These are phyloP conservation scores for Rhodosporidiobolus sp. DNA, from an alignment of 768 basidiomycete species.

Conservation along the genomic window DNA sequence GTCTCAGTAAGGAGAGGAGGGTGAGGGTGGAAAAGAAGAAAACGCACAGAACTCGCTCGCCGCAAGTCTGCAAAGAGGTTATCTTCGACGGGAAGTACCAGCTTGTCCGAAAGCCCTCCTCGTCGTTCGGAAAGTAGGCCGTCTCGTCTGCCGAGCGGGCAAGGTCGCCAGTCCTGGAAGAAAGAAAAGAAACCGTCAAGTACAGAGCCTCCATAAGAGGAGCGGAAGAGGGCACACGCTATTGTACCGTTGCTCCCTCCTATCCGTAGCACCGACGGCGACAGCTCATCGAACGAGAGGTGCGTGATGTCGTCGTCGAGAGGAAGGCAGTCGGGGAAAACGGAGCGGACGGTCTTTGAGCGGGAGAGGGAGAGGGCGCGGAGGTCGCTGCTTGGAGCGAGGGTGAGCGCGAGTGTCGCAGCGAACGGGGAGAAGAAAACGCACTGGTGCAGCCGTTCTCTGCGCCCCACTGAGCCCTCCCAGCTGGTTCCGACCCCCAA, in stretches of 20 bases:
- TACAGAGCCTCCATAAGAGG: accelerated
- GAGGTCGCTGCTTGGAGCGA: neutral
- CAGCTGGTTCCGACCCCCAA: neutral
- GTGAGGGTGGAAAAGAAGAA: neutral
- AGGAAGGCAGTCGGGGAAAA: constrained; percentile 34
- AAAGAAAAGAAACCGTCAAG: neutral
- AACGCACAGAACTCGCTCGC: constrained; percentile 17
- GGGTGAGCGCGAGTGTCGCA: no score
- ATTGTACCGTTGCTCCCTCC: constrained; percentile 21
- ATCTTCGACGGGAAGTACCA: constrained; percentile 27
- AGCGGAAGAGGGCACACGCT: constrained; percentile 12
- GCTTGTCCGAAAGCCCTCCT: constrained; percentile 27
- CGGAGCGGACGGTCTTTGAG: neutral
- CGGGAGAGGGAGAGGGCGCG: neutral
- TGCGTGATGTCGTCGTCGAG: constrained; percentile 28
- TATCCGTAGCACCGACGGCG: constrained; percentile 6
- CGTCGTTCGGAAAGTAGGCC: constrained; percentile 36
- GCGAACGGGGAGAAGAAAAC: neutral
- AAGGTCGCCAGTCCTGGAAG: constrained; percentile 11
- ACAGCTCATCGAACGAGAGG: constrained; percentile 25
- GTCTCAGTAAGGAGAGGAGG: neutral
- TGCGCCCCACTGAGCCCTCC: neutral
- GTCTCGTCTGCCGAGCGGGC: constrained; percentile 1
- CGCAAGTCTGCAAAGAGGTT: constrained; percentile 13
- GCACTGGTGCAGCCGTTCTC: neutral